Base-by-base conservation (phyloP, 2,329 filamentous ascomycete species). In the Xylariales sp. region DNA sequence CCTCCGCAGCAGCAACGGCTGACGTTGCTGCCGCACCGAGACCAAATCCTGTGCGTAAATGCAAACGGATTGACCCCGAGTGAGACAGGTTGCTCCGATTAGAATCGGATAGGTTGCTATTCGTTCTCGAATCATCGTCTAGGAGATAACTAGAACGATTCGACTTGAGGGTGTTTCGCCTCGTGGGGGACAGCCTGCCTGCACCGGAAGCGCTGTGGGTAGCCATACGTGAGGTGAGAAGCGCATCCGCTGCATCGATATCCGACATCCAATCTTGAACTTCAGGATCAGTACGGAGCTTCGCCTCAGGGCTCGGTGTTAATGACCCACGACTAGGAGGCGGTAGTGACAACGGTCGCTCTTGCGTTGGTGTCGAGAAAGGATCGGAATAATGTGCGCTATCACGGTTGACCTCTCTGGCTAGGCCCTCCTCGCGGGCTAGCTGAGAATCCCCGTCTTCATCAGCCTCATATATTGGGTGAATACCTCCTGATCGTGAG, bases 401-500 rank as follows among this genome's bases (percentile, higher is more conserved):
- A 31, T 52, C 45, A 13, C 43, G 40, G 18, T 45, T 36, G 5
- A 19, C 38, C 28, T 52, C 48, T 11, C 43, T 49, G 10, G 43
- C 5, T 3, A 51, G 50, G 17, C 47, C 53, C 10, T 53, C 49
- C 37, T 54, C 28, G 46, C 67, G 13, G 32, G 48, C 12, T 49
- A 52, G 47, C 49, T 49, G 48, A 15, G 46, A 35, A 7, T 47
- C 41, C 15, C 42, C 70, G 21, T 78, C 74, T 45, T 79, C 75
- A 27, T 76, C 75, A 7, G 72, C 74, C 45, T 80, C 76, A 46
- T 75, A 68, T 42, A 80, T 80, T 1, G 76, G 76, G 44, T 78
- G 72, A 44, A 80, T 79, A 3, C 57, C 61, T 4, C 66, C 67
- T 0, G 65, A 34, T 15, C 41, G 54, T 38, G 44, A 43, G 30